Evolutionary conservation across 306 rosid species (phyloP).

Genomic region (Morella rubra): DNA sequence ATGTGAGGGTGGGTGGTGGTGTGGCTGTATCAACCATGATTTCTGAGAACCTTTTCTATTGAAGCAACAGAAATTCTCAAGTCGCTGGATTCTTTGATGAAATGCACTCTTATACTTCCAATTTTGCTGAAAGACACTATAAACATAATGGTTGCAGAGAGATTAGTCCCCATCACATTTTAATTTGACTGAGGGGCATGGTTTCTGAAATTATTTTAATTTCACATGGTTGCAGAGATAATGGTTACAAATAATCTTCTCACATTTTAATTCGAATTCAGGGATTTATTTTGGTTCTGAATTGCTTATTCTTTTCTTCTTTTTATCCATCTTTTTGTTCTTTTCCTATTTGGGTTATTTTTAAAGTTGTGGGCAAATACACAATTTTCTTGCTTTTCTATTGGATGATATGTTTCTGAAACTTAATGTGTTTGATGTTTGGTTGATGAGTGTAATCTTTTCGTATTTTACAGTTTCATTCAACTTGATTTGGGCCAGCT

Average conservation of each 20-base stretch:
- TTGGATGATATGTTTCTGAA: conserved; percentile 13
- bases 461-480: conserved; percentile 67
- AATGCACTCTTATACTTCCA: conserved; percentile 3
- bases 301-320: neutral
- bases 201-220: neutral
- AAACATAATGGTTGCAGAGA: neutral
- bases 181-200: neutral
- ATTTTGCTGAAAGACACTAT: neutral
- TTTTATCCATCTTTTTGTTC: neutral
- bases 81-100: neutral
- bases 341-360: neutral
- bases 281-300: neutral
- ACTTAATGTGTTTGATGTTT: neutral
- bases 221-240: too few relatives aligned
- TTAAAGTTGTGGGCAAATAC: neutral
- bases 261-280: too few relatives aligned
- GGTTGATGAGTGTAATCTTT: neutral
- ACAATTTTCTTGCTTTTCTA: conserved; percentile 7
- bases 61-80: neutral
- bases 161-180: neutral
- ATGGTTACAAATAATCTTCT: too few relatives aligned
- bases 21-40: neutral
- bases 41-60: neutral
- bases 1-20: neutral
- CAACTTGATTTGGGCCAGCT: conserved; percentile 97